A percentile compares a stretch with the other conserved stretches of the same genome.
phyloP scores from a whole-genome alignment of 768 basidiomycete species.

The Sarcodon sp. region DNA sequence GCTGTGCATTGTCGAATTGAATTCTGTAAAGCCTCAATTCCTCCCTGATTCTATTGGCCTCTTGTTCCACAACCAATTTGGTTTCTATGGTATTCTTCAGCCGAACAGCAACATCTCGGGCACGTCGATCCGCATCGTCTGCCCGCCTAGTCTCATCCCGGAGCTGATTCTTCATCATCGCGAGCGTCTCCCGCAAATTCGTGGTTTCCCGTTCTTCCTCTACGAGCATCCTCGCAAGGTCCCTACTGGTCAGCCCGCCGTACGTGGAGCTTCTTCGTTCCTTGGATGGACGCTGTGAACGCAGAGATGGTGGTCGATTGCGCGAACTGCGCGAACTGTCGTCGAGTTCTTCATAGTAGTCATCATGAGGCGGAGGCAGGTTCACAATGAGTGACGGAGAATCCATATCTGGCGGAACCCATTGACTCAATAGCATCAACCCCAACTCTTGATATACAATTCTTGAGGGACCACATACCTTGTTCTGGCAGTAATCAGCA shows the following conservation, averaged over 20 bases:
- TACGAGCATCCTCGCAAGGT: background rate
- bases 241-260: background rate
- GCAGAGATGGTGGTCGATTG: no score
- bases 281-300: background rate
- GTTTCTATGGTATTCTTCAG: background rate
- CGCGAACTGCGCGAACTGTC: no score
- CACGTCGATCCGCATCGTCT: background rate
- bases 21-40: constrained; percentile 45
- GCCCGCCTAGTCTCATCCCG: background rate
- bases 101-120: background rate
- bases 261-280: background rate
- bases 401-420: no score
- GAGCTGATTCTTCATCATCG: background rate
- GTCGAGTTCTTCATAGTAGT: no score
- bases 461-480: no score
- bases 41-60: constrained; percentile 10
- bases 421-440: no score
- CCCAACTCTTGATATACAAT: no score
- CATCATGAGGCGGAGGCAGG: no score
- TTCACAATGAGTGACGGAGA: no score
- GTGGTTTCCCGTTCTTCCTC: background rate
- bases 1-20: constrained; percentile 45
- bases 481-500: no score
- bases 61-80: background rate
- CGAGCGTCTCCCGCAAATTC: background rate